Conservation (phyloP, 371 early-diverging fungal genomes). For the Chytridium lagenaria region DNA sequence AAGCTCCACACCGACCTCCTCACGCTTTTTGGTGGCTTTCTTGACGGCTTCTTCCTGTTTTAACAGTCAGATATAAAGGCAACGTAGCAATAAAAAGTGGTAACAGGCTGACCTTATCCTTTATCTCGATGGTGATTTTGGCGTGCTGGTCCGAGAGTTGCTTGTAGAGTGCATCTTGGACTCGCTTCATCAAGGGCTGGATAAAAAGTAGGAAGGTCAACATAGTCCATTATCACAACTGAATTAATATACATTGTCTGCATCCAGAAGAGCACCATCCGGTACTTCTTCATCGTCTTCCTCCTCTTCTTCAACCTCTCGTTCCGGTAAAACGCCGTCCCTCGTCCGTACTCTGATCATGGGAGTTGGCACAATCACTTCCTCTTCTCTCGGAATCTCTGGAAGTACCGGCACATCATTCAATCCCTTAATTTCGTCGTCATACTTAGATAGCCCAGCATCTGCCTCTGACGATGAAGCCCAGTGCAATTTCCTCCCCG, state of each 20-base stretch:
- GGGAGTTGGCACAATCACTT: background rate
- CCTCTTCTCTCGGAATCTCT: too few species aligned
- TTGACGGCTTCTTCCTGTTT: slow-evolving; percentile 54
- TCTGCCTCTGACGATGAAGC: slow-evolving; percentile 1
- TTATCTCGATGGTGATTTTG: slow-evolving; percentile 51
- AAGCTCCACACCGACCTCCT: slow-evolving; percentile 62
- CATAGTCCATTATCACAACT: too few species aligned
- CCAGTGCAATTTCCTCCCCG: slow-evolving; percentile 11
- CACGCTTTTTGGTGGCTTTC: slow-evolving; percentile 48
- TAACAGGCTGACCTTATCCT: slow-evolving; percentile 47
- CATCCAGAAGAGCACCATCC: slow-evolving; percentile 48
- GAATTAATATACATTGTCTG: slow-evolving; percentile 54
- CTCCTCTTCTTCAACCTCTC: slow-evolving; percentile 29
- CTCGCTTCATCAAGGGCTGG: slow-evolving; percentile 60
- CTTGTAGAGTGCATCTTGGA: slow-evolving; percentile 58
- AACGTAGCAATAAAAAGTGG: background rate
- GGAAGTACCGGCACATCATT: background rate
- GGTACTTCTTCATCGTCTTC: slow-evolving; percentile 38
- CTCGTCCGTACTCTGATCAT: background rate
- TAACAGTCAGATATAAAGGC: too few species aligned
- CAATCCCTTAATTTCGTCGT: background rate
- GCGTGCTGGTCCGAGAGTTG: slow-evolving; percentile 49
- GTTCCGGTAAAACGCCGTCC: background rate
- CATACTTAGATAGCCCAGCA: background rate
- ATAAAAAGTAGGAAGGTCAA: too few species aligned